Conservation (phyloP, 2,329 filamentous ascomycete genomes). For the Fusarium torulosum region DNA sequence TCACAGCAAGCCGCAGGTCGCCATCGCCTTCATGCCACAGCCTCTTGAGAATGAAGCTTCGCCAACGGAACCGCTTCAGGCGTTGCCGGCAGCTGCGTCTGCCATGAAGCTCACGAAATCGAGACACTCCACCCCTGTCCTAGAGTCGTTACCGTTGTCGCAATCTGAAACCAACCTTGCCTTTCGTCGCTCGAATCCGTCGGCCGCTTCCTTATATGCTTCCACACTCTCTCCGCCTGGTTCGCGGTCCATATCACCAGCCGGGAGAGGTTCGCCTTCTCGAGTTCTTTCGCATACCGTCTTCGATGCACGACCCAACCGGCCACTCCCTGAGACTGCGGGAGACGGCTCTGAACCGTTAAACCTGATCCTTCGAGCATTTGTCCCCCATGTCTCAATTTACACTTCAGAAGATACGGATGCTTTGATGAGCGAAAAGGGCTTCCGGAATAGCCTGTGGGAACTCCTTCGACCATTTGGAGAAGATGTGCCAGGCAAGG, state of each 20-base stretch:
- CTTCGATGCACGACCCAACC: slow-evolving; percentile 61
- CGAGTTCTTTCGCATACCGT: slow-evolving; percentile 69
- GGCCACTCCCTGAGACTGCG: slow-evolving; percentile 59
- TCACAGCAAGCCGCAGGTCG: slow-evolving; percentile 23
- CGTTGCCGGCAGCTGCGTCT: slow-evolving; percentile 75
- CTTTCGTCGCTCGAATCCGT: slow-evolving; percentile 67
- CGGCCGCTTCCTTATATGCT: slow-evolving; percentile 72
- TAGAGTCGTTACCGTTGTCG: slow-evolving; percentile 60
- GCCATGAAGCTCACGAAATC: slow-evolving; percentile 70
- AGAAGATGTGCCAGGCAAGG: slow-evolving; percentile 86
- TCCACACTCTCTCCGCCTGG: slow-evolving; percentile 76
- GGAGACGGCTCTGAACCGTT: slow-evolving; percentile 66
- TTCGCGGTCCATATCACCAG: slow-evolving; percentile 76
- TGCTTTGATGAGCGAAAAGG: slow-evolving; percentile 82
- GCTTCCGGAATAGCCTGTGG: slow-evolving; percentile 83
- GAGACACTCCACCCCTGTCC: slow-evolving; percentile 68
- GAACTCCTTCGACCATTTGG: slow-evolving; percentile 92
- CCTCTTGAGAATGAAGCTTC: slow-evolving; percentile 70
- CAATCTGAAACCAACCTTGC: slow-evolving; percentile 67
- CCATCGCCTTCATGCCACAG: slow-evolving; percentile 73
- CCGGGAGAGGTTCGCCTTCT: slow-evolving; percentile 69
- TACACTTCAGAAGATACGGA: slow-evolving; percentile 90
- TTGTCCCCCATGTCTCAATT: slow-evolving; percentile 89
- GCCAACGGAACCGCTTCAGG: slow-evolving; percentile 75
- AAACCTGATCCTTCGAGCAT: slow-evolving; percentile 81